Evolutionary conservation across 257 asterid species (phyloP).

Genomic region (Ilex aquifolium): DNA sequence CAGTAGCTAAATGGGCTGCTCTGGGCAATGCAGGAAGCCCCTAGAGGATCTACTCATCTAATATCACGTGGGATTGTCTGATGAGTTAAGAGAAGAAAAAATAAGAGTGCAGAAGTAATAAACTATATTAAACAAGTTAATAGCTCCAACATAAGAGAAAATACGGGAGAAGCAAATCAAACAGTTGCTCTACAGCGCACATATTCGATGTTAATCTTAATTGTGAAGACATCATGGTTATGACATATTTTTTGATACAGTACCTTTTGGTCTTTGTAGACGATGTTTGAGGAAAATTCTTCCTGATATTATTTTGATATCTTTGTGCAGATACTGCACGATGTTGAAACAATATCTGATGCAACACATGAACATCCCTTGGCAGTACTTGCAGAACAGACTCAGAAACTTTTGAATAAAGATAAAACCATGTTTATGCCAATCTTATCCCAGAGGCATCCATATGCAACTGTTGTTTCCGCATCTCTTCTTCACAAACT

Average conservation of each 20-base stretch:
- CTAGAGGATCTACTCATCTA: too few relatives aligned
- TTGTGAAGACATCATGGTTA: not conserved
- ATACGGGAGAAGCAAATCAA: not conserved
- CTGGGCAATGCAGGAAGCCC: too few relatives aligned
- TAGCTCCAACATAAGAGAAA: not conserved
- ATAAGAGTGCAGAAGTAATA: not conserved
- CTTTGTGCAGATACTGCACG: conserved; percentile 63
- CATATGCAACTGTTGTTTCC: conserved; percentile 69
- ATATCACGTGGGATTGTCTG: not conserved
- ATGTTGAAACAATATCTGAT: conserved; percentile 68
- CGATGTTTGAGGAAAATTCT: conserved; percentile 13
- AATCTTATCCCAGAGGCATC: conserved; percentile 65
- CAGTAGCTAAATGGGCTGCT: too few relatives aligned
- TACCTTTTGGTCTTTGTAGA: not conserved
- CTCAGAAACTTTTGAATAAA: conserved; percentile 53
- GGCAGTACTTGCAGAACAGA: conserved; percentile 79
- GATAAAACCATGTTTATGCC: conserved; percentile 63
- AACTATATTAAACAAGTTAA: not conserved
- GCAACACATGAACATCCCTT: conserved; percentile 78
- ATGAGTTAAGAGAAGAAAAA: not conserved
- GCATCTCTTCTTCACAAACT: conserved; percentile 91
- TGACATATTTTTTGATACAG: not conserved
- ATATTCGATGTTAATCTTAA: too few relatives aligned
- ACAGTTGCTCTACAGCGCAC: not conserved
- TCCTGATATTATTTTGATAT: conserved; percentile 16